Base-by-base conservation (phyloP, 306 rosid genomes). In the Luffa aegyptiaca region DNA sequence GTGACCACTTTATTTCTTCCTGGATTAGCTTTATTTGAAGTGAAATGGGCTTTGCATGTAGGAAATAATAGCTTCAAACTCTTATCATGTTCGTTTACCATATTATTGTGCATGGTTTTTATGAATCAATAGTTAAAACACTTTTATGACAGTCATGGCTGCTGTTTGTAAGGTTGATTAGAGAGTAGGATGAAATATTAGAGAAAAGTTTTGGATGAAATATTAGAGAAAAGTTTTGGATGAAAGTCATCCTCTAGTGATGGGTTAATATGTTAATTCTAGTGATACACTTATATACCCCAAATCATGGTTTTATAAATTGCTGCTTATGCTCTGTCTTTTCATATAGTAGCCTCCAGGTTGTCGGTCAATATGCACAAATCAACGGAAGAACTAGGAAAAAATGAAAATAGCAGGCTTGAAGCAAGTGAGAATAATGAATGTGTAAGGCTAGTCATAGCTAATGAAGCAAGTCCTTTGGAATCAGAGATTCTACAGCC, bases 371-470 rank as follows among this genome's bases (percentile, higher is more conserved):
- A 82, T 90, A 90, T 89, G 83, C 85, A 76, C 64, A 88, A 86
- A 85, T 81, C 94, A 59, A 80, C 89, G 1, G 85, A 80, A 72
- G 90, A 88, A 80, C 79, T 86, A 64, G 90, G 80, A 61, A 88
- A 88, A 84, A 88, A 80, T 78, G 83, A 79, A 81, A 85, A 76
- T 66, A 77, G 88, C 14, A 87, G 80, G 84, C 91, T 78, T 88
- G 88, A 48, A 84, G 85, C 42, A 36, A 86, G 86, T 77, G 90
- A 90, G 83, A 92, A 78, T 76, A 91, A 91, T 84, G 99, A 93
- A 83, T 96, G 85, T 81, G 89, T 87, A 52, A 87, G 97, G 90
- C 85, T 96, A 82, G 97, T 84, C 86, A 81, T 93, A 80, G 91
- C 93, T 17, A 88, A 87, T 85, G 98, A 96, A 80, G 81, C 88